These are phyloP conservation scores for Cubamyces sp. DNA, from an alignment of 768 basidiomycete species.

Conservation along the genomic window DNA sequence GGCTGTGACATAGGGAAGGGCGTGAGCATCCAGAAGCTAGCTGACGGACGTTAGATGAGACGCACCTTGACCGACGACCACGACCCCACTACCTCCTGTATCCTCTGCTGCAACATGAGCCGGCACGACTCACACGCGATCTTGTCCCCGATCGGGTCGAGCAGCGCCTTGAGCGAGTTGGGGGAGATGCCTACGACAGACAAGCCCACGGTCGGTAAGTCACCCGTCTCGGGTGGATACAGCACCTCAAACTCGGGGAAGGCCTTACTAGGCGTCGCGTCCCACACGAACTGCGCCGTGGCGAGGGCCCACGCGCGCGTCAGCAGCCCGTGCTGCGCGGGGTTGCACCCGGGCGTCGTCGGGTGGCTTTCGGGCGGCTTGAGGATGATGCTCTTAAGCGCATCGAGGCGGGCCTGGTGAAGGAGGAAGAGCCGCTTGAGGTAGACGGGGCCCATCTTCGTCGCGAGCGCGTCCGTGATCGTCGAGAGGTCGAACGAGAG, in stretches of 20 bases:
- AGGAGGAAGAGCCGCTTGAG: slow-evolving; percentile 46
- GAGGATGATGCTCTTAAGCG: slow-evolving; percentile 39
- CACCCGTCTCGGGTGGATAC: neutral
- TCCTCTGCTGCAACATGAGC: slow-evolving; percentile 58
- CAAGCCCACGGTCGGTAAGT: slow-evolving; percentile 2
- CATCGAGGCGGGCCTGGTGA: slow-evolving; percentile 40
- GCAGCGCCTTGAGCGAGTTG: slow-evolving; percentile 65
- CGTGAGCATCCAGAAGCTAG: neutral
- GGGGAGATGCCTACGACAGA: slow-evolving; percentile 61
- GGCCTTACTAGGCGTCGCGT: slow-evolving; percentile 31
- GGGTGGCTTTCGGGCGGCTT: slow-evolving; percentile 34
- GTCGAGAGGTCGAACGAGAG: slow-evolving; percentile 39
- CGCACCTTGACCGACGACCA: slow-evolving; percentile 77
- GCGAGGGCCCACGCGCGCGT: slow-evolving; percentile 37
- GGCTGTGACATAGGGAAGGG: neutral
- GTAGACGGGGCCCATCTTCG: slow-evolving; percentile 46
- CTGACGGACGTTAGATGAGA: neutral
- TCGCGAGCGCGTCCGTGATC: slow-evolving; percentile 44
- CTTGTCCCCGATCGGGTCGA: slow-evolving; percentile 68
- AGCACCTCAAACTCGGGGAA: neutral
- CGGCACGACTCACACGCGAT: slow-evolving; percentile 68
- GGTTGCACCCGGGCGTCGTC: slow-evolving; percentile 26
- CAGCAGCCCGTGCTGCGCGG: slow-evolving; percentile 28
- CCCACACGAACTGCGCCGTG: slow-evolving; percentile 36
- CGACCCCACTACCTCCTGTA: slow-evolving; percentile 64